phyloP scores from a whole-genome alignment of 2,329 filamentous ascomycete species.

The Colletotrichum viniferum region DNA sequence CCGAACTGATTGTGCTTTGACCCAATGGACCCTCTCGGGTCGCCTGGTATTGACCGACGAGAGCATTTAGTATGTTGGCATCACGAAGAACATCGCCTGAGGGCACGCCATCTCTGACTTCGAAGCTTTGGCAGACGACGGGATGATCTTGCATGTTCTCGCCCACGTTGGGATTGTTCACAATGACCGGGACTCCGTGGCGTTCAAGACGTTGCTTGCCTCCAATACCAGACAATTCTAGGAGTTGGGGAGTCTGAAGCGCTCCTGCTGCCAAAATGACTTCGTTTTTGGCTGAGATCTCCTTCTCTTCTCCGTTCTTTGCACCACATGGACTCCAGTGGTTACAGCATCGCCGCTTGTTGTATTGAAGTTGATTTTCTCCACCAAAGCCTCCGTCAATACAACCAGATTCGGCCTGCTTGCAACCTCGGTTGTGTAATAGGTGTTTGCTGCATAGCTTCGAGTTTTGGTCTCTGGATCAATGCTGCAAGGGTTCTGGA shows the following conservation, averaged over 20 bases:
- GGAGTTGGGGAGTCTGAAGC: conserved; percentile 44
- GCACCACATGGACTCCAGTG: not conserved
- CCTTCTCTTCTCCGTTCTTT: conserved; percentile 9
- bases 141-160: conserved; percentile 47
- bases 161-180: conserved; percentile 40
- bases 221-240: conserved; percentile 48
- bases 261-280: conserved; percentile 46
- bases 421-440: conserved; percentile 28
- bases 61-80: conserved; percentile 31
- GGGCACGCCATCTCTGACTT: conserved; percentile 42
- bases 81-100: conserved; percentile 40
- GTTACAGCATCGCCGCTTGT: not conserved
- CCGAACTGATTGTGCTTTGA: conserved; percentile 16
- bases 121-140: conserved; percentile 40
- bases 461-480: conserved; percentile 33
- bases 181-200: conserved; percentile 31
- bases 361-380: not conserved
- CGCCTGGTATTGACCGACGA: conserved; percentile 38
- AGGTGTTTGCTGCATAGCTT: conserved; percentile 36
- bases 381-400: conserved; percentile 22
- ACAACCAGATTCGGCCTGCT: conserved; percentile 26
- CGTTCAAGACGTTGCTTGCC: conserved; percentile 32
- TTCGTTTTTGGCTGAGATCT: conserved; percentile 33
- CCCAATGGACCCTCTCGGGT: conserved; percentile 37
- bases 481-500: conserved; percentile 35